Conservation (phyloP, 2,329 filamentous ascomycete species). For the Akanthomyces dipterigenus region DNA sequence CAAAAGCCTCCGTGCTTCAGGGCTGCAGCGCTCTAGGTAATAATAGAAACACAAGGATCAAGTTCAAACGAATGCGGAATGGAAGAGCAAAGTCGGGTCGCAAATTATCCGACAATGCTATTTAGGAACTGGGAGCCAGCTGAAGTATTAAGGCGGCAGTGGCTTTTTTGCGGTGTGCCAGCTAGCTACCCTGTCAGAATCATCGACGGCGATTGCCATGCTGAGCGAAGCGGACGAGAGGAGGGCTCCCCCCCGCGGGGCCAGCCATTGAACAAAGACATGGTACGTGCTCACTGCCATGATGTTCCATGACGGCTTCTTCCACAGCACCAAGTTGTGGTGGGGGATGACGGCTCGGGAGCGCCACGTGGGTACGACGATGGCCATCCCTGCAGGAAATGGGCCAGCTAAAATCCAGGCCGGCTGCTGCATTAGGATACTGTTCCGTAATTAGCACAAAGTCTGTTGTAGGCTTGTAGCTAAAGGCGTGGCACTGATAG, state of each 20-base stretch:
- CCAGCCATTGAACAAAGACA: neutral
- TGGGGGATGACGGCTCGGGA: constrained; percentile 6
- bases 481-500: neutral
- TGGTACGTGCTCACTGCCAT: neutral
- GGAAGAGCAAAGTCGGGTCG: neutral
- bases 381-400: neutral
- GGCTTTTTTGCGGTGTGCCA: constrained; percentile 1
- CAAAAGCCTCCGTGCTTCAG: neutral
- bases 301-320: neutral
- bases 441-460: constrained; percentile 11
- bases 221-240: neutral
- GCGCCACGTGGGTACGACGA: constrained; percentile 13
- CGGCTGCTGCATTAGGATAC: constrained; percentile 8
- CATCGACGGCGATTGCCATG: neutral
- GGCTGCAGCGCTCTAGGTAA: neutral
- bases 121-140: neutral
- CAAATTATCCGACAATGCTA: neutral
- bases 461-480: constrained; percentile 1
- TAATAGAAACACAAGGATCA: neutral
- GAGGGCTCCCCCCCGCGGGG: neutral
- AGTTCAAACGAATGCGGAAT: neutral
- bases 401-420: neutral
- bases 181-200: neutral
- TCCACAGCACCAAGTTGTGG: neutral
- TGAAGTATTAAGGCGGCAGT: constrained; percentile 4